phyloP scores from a whole-genome alignment of 768 basidiomycete genomes.

The Trametes villosa region DNA sequence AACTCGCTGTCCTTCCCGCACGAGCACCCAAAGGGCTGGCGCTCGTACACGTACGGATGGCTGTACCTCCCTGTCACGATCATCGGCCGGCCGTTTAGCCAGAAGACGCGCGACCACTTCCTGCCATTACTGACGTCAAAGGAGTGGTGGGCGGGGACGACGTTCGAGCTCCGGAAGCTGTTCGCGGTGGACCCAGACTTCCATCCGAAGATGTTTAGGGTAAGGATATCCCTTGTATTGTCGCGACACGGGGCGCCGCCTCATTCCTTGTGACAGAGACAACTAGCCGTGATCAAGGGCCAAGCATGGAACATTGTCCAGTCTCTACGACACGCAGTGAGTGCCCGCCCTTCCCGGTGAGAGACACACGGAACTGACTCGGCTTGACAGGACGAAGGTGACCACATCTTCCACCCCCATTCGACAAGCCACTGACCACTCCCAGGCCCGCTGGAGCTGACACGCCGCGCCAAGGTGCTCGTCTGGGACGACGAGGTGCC shows the following conservation, averaged over 20 bases:
- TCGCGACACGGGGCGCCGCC: background rate
- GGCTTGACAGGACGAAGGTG: slow-evolving; percentile 19
- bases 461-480: slow-evolving; percentile 77
- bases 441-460: slow-evolving; percentile 86
- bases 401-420: background rate
- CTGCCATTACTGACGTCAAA: slow-evolving; percentile 82
- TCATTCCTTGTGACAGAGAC: slow-evolving; percentile 52
- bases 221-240: slow-evolving; percentile 37
- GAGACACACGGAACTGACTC: background rate
- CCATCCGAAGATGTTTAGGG: slow-evolving; percentile 88
- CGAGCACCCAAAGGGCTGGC: slow-evolving; percentile 81
- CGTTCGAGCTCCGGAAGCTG: slow-evolving; percentile 71
- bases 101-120: slow-evolving; percentile 81
- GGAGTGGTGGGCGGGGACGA: slow-evolving; percentile 90
- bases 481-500: slow-evolving; percentile 91
- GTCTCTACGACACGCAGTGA: slow-evolving; percentile 74
- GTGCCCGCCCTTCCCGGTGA: slow-evolving; percentile 31
- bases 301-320: slow-evolving; percentile 92
- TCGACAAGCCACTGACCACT: slow-evolving; percentile 6
- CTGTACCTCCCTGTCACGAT: slow-evolving; percentile 83
- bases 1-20: slow-evolving; percentile 93
- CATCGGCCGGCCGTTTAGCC: slow-evolving; percentile 85
- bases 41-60: slow-evolving; percentile 87
- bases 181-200: slow-evolving; percentile 86
- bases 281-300: slow-evolving; percentile 92